phyloP scores from a whole-genome alignment of 1,284 basidiomycete genomes.

The Anthracocystis panici-leucophaei region DNA sequence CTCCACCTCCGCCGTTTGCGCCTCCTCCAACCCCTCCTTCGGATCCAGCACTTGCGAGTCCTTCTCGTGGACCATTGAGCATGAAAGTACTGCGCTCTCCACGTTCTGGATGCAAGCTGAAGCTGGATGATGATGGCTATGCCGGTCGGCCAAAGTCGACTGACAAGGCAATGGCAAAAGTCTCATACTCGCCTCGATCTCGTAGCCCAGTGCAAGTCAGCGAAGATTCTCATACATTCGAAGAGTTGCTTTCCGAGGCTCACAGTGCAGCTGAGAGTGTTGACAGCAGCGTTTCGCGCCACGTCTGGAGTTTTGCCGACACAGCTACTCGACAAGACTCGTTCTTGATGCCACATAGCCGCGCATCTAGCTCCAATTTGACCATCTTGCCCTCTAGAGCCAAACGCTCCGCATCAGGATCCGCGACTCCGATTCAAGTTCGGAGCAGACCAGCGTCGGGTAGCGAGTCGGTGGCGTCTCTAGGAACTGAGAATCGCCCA shows the following conservation, averaged over 20 bases:
- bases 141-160: too few species aligned
- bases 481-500: neutral
- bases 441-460: constrained; percentile 18
- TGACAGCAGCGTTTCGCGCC: constrained; percentile 15
- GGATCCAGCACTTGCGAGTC: neutral
- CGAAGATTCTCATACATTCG: neutral
- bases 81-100: neutral
- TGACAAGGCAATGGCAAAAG: neutral
- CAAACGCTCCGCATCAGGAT: neutral
- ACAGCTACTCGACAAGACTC: constrained; percentile 1
- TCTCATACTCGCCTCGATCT: neutral
- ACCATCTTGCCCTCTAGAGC: neutral
- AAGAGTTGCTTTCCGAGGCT: neutral
- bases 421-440: neutral
- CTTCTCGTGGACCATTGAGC: neutral
- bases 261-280: constrained; percentile 12
- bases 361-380: too few species aligned
- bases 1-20: constrained; percentile 33
- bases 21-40: constrained; percentile 24
- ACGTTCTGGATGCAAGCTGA: neutral
- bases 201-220: neutral
- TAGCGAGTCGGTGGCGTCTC: constrained; percentile 6
- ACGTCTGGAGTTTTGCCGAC: constrained; percentile 19
- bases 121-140: neutral
- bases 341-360: constrained; percentile 6